Percentiles rank a stretch among this genome's conserved stretches.
Evolutionary conservation across 192 early-diverging fungal genomes (phyloP).

Genomic region (Thamnidium elegans): DNA sequence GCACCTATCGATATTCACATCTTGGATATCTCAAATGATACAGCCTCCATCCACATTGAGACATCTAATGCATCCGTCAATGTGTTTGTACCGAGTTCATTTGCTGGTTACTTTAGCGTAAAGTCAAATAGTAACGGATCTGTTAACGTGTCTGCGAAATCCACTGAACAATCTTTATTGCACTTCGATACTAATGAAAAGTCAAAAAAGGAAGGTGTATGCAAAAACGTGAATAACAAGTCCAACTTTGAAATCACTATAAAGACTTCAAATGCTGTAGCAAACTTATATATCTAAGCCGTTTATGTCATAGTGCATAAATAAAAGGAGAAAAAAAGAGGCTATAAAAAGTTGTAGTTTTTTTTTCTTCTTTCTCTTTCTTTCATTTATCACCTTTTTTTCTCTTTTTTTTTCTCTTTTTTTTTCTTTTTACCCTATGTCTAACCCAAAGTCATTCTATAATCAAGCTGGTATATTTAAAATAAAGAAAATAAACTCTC

Average conservation of each 20-base stretch:
- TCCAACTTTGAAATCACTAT: neutral
- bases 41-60: neutral
- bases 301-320: neutral
- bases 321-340: too few species aligned
- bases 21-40: neutral
- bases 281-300: conserved; percentile 4
- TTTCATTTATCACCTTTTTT: neutral
- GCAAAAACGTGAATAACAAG: neutral
- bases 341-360: too few species aligned
- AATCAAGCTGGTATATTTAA: conserved; percentile 12
- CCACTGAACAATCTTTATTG: neutral
- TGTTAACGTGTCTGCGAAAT: neutral
- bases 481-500: too few species aligned
- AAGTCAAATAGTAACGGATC: neutral
- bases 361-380: neutral
- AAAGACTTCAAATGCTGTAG: conserved; percentile 4
- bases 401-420: neutral
- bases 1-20: conserved; percentile 10
- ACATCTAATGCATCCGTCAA: neutral
- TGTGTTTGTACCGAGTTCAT: conserved; percentile 1
- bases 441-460: conserved; percentile 15
- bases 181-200: neutral
- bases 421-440: neutral
- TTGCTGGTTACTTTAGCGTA: neutral
- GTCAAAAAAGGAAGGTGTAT: neutral